These are phyloP conservation scores for Alternaria gaisen DNA, from an alignment of 2,329 filamentous ascomycete species.

Conservation along the genomic window DNA sequence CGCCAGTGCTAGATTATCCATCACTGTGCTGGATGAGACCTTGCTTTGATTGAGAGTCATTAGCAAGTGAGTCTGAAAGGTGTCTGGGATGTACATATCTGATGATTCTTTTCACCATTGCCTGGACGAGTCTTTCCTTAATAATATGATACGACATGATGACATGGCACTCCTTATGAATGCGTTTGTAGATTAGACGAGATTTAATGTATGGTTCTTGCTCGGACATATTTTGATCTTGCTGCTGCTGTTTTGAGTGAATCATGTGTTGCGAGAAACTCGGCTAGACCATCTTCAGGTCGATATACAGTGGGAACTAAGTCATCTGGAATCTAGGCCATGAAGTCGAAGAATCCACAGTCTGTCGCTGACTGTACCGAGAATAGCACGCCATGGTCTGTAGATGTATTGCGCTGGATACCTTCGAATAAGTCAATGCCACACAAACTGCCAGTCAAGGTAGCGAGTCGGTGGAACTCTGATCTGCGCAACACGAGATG, in stretches of 20 bases:
- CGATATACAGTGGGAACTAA: too few species aligned
- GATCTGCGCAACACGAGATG: rapidly evolving
- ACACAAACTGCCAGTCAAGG: background rate
- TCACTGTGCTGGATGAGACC: background rate
- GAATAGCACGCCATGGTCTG: too few species aligned
- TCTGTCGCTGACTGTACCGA: too few species aligned
- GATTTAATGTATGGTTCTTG: background rate
- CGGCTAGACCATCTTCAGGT: background rate
- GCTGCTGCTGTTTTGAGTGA: background rate
- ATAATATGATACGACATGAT: background rate
- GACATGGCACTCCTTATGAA: constrained; percentile 8
- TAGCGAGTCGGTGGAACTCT: background rate
- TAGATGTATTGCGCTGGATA: background rate
- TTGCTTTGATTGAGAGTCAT: background rate
- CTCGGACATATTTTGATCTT: rapidly evolving
- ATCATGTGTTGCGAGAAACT: background rate
- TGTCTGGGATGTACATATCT: background rate
- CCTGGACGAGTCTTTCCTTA: background rate
- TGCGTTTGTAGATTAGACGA: background rate
- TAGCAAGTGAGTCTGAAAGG: constrained; percentile 6
- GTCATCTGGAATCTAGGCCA: too few species aligned
- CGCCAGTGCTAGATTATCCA: constrained; percentile 28
- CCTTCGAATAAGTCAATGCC: background rate
- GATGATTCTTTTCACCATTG: background rate
- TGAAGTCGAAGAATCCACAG: too few species aligned